Conservation (phyloP, 2,329 filamentous ascomycete species). For the Colletotrichum siamense region DNA sequence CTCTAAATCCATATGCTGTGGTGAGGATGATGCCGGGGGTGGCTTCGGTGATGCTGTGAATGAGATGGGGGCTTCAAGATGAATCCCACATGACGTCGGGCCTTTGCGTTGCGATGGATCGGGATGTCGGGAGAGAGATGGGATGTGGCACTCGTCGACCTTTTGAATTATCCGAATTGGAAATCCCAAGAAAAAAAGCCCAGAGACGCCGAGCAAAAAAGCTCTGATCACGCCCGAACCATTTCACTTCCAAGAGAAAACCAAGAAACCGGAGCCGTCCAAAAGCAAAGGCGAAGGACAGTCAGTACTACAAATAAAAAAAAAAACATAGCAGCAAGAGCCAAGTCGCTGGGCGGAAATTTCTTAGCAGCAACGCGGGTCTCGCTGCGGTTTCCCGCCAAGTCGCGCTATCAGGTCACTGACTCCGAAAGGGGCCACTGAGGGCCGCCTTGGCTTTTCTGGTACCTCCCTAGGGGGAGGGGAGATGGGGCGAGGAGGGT, state of each 20-base stretch:
- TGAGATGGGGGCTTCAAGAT: not conserved
- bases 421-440: conserved; percentile 12
- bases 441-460: conserved; percentile 11
- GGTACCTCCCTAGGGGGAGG: not conserved
- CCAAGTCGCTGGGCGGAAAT: not conserved
- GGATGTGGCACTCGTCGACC: not conserved
- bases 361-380: not conserved
- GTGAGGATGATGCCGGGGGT: not conserved
- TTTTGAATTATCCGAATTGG: not conserved
- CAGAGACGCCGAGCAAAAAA: conserved; percentile 9
- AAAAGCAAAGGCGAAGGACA: not conserved
- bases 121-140: not conserved
- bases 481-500: not conserved
- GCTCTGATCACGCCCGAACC: conserved; percentile 10
- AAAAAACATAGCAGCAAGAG: not conserved
- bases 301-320: not conserved
- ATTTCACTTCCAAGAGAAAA: not conserved
- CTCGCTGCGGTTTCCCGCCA: conserved; percentile 8
- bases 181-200: not conserved
- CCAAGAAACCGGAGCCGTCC: not conserved
- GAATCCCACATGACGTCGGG: not conserved
- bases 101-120: not conserved
- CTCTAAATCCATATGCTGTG: not conserved
- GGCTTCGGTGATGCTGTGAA: not conserved
- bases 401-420: conserved; percentile 20